A percentile compares a stretch with the other conserved stretches of the same genome.
Conservation (phyloP, 2,329 filamentous ascomycete species). For the Penicillium sp. region DNA sequence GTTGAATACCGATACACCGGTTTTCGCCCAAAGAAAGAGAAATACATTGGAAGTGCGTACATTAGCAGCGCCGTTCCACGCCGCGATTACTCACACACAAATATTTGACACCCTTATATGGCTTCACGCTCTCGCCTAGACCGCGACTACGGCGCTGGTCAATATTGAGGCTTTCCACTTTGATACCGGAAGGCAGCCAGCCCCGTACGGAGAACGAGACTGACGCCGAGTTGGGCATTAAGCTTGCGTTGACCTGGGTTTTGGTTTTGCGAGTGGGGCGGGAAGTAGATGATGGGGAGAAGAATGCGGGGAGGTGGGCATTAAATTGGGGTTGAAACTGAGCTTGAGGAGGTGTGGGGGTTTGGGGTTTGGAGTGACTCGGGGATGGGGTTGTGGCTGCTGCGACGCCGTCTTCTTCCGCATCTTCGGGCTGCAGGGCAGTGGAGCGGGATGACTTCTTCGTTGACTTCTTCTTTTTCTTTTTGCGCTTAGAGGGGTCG, state of each 20-base stretch:
- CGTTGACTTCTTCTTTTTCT: constrained; percentile 39
- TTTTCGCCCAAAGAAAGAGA: background rate
- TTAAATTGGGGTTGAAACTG: constrained; percentile 15
- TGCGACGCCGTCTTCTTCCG: constrained; percentile 17
- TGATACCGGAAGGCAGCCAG: constrained; percentile 64
- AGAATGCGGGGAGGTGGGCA: constrained; percentile 24
- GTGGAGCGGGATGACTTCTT: constrained; percentile 30
- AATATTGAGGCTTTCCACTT: constrained; percentile 61
- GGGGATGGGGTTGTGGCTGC: constrained; percentile 22
- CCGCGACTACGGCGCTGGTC: constrained; percentile 79
- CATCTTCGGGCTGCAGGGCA: constrained; percentile 19
- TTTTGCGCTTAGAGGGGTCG: constrained; percentile 34
- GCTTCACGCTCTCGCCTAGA: constrained; percentile 81
- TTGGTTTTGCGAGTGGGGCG: constrained; percentile 33
- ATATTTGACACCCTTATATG: constrained; percentile 98
- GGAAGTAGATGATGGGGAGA: constrained; percentile 18
- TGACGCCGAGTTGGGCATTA: constrained; percentile 77
- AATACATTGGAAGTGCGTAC: background rate
- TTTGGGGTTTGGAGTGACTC: constrained; percentile 23
- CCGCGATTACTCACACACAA: constrained; percentile 67
- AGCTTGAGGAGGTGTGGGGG: constrained; percentile 17
- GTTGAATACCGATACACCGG: background rate
- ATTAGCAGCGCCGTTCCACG: constrained; percentile 45
- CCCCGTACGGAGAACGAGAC: constrained; percentile 64
- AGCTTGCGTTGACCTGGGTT: constrained; percentile 66